A percentile compares a stretch with the other conserved stretches of the same genome.
Evolutionary conservation across 164 flowering plant species (phyloP).

Genomic region (Kingdonia uniflora): DNA sequence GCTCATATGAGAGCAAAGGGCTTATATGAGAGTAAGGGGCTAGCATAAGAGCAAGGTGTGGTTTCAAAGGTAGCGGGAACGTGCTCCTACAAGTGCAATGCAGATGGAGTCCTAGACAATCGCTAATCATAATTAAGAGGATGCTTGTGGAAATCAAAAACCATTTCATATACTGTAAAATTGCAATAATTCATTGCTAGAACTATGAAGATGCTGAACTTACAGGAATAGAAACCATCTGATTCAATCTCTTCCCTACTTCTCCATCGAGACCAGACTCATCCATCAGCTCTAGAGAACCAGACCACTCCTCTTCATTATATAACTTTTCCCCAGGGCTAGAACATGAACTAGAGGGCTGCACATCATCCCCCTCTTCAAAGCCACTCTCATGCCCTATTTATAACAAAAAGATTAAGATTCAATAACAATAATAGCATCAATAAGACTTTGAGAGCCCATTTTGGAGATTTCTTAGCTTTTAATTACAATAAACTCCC

Average conservation of each 20-base stretch:
- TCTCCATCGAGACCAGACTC: slow-evolving; percentile 64
- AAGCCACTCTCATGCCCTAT: slow-evolving; percentile 37
- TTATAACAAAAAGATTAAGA: slow-evolving; percentile 2
- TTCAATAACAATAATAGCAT: not conserved
- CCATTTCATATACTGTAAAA: no score
- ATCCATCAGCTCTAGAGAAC: slow-evolving; percentile 45
- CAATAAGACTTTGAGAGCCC: no score
- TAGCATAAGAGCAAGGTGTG: no score
- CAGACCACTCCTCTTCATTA: slow-evolving; percentile 47
- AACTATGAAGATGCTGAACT: slow-evolving; percentile 19
- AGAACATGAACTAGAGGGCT: slow-evolving; percentile 46
- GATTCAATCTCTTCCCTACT: slow-evolving; percentile 65
- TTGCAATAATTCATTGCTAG: not conserved
- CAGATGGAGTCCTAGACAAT: no score
- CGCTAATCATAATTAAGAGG: no score
- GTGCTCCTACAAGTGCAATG: no score
- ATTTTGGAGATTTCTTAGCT: no score
- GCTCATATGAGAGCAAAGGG: no score
- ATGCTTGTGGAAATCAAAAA: no score
- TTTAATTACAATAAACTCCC: no score
- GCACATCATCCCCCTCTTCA: slow-evolving; percentile 37
- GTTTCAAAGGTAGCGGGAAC: no score
- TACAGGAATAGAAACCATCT: slow-evolving; percentile 76
- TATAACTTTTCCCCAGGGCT: slow-evolving; percentile 44
- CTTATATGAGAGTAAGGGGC: no score